Base-by-base conservation (phyloP, 2,329 filamentous ascomycete genomes). In the Alternaria arborescens region DNA sequence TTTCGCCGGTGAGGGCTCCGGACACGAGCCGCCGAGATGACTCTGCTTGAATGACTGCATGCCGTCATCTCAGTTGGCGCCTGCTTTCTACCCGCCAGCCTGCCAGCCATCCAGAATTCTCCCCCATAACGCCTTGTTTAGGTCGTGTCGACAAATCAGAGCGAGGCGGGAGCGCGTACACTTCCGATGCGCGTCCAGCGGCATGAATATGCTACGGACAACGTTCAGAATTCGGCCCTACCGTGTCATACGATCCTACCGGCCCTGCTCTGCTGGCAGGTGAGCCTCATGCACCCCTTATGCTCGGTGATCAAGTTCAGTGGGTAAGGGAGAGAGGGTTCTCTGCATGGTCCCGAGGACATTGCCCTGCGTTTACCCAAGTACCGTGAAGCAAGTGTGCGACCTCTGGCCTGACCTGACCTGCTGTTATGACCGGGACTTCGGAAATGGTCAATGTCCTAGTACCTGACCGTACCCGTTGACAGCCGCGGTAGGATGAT, bases 1-100 rank as follows among this genome's bases (percentile, higher is more conserved):
- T 75, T 76, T 75, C 62, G 67, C 69, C 65, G 61, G 54, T 50
- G 38, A 48, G 56, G 46, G 57, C 57, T 55, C 50, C 56, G 44
- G 54, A 59, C 62, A 54, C 64, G 62, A 69, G 55, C 53, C 58
- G 24, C 64, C 60, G 66, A 66, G 62, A 68, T 67, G 59, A 69
- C 58, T 52, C 54, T 65, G 56, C 52, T 56, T 63, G 57, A 55
- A 60, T 34, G 24, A 50, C 5, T 44, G 52, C 48, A 44, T 67
- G 44, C 57, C 55, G 58, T 64, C 62, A 63, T 62, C 46, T 30
- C 52, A 24, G 38, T 55, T 66, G 61, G 62, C 57, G 67, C 53
- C 50, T 44, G 42, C 46, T 55, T 65, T 65, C 59, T 61, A 52
- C 30, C 47, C 50, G 57, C 64, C 55, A 30, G 34, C 18, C 52